Conservation (phyloP, 2,329 filamentous ascomycete species). For the Xylariales sp. region DNA sequence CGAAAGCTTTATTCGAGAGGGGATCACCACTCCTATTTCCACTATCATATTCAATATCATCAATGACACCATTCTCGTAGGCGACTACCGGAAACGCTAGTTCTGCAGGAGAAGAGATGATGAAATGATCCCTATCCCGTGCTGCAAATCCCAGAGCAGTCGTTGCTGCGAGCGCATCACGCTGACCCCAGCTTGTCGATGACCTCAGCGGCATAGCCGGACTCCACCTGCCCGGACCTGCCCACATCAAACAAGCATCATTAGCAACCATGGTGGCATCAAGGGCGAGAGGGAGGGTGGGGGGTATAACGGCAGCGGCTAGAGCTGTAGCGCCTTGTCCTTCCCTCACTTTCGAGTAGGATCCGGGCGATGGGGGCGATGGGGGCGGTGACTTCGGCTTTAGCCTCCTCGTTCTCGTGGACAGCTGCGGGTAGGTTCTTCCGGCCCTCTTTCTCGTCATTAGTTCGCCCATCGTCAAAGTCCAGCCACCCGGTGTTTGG, state of each 20-base stretch:
- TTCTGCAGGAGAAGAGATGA: conserved; percentile 16
- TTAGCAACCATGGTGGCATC: conserved; percentile 11
- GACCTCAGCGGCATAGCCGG: conserved; percentile 16
- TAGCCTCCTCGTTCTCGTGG: conserved; percentile 26
- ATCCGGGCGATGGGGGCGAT: conserved; percentile 23
- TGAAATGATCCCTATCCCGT: conserved; percentile 16
- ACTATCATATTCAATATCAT: conserved; percentile 7
- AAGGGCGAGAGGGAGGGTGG: conserved; percentile 2
- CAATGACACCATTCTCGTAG: conserved; percentile 12
- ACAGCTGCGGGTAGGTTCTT: conserved; percentile 13
- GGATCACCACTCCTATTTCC: conserved; percentile 3
- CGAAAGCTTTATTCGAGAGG: conserved; percentile 21
- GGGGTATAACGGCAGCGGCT: conserved; percentile 4
- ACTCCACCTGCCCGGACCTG: conserved; percentile 23
- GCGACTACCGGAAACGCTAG: conserved; percentile 18
- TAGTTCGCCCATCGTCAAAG: conserved; percentile 28
- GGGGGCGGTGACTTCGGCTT: conserved; percentile 27
- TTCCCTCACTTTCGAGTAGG: conserved; percentile 25
- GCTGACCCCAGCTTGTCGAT: conserved; percentile 23
- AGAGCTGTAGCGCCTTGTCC: conserved; percentile 28
- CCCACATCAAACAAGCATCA: conserved; percentile 15
- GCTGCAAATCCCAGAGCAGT: conserved; percentile 13
- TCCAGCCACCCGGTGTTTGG: conserved; percentile 28
- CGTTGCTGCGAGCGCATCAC: conserved; percentile 18
- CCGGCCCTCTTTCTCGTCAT: conserved; percentile 24